A percentile compares a stretch with the other conserved stretches of the same genome.
phyloP scores from a whole-genome alignment of 2,329 filamentous ascomycete species.

The Elsinoe arachidis region DNA sequence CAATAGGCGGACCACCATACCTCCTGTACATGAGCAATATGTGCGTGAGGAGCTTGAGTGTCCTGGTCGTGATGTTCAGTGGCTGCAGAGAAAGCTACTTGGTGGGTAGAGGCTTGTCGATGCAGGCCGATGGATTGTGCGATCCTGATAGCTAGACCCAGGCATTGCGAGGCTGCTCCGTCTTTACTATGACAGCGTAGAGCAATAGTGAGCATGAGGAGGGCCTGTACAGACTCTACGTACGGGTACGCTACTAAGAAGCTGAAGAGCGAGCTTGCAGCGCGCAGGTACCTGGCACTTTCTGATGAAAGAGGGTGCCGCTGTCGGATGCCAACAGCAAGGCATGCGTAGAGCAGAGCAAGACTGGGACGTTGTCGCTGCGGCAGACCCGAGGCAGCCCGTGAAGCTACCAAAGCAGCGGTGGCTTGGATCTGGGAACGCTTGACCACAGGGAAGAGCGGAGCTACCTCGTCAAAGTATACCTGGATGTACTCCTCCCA shows the following conservation, averaged over 20 bases:
- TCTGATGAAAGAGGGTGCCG: background rate
- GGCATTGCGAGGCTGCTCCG: constrained; percentile 5
- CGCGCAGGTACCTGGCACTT: background rate
- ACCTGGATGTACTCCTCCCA: background rate
- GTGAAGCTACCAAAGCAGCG: background rate
- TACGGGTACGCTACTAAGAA: constrained; percentile 5
- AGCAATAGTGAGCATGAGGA: constrained; percentile 12
- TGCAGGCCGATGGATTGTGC: constrained; percentile 14
- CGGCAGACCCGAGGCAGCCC: background rate
- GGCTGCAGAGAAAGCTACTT: background rate
- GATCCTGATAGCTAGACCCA: constrained; percentile 13
- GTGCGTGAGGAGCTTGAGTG: background rate
- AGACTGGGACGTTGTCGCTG: background rate
- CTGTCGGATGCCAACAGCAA: background rate
- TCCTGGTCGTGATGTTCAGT: too few species aligned
- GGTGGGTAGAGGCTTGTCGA: background rate
- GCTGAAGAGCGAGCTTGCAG: constrained; percentile 7
- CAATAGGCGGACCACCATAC: constrained; percentile 3
- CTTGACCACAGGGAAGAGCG: background rate
- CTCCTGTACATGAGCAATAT: background rate
- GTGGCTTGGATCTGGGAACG: background rate
- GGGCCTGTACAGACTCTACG: constrained; percentile 10
- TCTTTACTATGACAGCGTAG: constrained; percentile 11
- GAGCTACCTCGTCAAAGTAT: background rate
- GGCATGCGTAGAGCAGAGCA: background rate